Evolutionary conservation across 768 basidiomycete genomes (phyloP).

Genomic region (Termitomyces sp.): DNA sequence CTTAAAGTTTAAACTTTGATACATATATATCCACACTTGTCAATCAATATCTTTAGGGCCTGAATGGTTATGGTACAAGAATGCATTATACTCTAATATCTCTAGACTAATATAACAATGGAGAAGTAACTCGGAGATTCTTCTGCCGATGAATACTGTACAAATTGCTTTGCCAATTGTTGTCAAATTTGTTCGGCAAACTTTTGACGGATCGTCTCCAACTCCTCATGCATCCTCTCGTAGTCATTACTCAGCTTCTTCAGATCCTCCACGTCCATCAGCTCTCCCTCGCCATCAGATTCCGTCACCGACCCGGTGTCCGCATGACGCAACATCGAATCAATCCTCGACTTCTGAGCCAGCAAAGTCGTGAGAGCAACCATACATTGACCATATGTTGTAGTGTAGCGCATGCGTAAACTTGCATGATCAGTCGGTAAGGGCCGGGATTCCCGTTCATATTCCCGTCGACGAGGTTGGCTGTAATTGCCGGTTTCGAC

Average conservation of each 20-base stretch:
- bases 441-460: conserved; percentile 24
- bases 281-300: conserved; percentile 48
- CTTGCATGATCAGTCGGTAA: conserved; percentile 43
- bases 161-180: background rate
- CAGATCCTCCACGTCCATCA: conserved; percentile 51
- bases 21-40: too few species aligned
- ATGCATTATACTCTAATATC: background rate
- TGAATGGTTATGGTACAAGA: background rate
- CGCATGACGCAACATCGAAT: conserved; percentile 39
- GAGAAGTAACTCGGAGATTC: background rate
- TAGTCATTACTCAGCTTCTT: conserved; percentile 37
- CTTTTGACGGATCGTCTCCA: conserved; percentile 41
- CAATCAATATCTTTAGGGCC: too few species aligned
- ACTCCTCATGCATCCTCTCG: conserved; percentile 42
- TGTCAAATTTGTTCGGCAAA: conserved; percentile 18
- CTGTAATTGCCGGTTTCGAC: conserved; percentile 15
- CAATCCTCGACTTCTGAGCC: conserved; percentile 45
- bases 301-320: conserved; percentile 34
- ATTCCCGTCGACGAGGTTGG: conserved; percentile 25
- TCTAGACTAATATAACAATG: background rate
- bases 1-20: too few species aligned
- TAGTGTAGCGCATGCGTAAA: conserved; percentile 48
- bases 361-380: conserved; percentile 38
- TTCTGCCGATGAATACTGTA: background rate
- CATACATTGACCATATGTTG: conserved; percentile 48